These are phyloP conservation scores for Saussurea involucrata DNA, from an alignment of 129 eudicot genomes.

Conservation along the genomic window DNA sequence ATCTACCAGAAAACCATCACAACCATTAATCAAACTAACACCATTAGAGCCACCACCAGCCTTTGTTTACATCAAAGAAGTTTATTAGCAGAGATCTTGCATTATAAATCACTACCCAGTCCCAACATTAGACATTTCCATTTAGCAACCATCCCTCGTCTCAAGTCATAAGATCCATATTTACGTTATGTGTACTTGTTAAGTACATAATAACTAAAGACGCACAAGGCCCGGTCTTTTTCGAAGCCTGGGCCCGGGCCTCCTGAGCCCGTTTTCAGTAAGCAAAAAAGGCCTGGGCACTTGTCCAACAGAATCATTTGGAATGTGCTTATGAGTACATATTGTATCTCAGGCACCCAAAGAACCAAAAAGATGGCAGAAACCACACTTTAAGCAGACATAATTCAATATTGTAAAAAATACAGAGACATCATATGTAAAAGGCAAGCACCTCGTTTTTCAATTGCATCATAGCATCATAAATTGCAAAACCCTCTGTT, in stretches of 20 bases:
- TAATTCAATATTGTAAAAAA: background rate
- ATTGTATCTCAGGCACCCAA: background rate
- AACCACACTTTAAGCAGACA: background rate
- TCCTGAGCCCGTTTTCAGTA: background rate
- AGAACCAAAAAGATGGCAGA: background rate
- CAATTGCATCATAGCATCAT: slow-evolving; percentile 84
- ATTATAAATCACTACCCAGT: background rate
- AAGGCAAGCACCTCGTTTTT: slow-evolving; percentile 51
- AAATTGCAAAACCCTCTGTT: slow-evolving; percentile 82
- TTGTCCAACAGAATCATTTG: background rate
- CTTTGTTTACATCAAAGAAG: background rate
- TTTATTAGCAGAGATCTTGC: background rate
- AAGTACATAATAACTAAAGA: background rate
- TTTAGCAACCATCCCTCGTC: background rate
- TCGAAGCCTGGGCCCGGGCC: background rate
- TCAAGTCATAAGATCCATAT: background rate
- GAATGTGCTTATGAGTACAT: background rate
- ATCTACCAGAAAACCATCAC: background rate
- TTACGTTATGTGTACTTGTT: background rate
- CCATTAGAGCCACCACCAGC: background rate
- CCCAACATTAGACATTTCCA: background rate
- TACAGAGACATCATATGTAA: background rate
- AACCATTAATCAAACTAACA: background rate
- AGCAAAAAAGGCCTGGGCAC: background rate
- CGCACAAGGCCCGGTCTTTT: background rate